Evolutionary conservation across 805 yeast genomes (phyloP).

Genomic region (Nakazawaea wyomingensis): DNA sequence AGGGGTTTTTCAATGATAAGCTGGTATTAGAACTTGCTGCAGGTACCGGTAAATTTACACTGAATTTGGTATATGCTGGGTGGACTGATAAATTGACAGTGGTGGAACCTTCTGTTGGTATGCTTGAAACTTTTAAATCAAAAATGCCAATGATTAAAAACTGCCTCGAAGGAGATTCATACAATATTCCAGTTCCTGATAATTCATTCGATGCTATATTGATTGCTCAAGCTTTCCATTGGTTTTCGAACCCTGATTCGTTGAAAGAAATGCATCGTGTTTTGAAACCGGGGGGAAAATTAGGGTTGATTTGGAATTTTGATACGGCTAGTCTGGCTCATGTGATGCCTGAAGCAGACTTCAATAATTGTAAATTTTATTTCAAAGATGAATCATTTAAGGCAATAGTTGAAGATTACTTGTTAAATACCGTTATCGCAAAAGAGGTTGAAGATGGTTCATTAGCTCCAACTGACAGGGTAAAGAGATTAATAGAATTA

Average conservation of each 20-base stretch:
- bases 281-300: constrained; percentile 41
- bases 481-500: constrained; percentile 8
- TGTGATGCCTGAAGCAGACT: constrained; percentile 11
- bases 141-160: constrained; percentile 39
- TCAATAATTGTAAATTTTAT: constrained; percentile 12
- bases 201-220: constrained; percentile 43
- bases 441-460: constrained; percentile 10
- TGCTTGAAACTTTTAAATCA: constrained; percentile 40
- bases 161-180: constrained; percentile 34
- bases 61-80: constrained; percentile 33
- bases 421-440: constrained; percentile 10
- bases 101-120: constrained; percentile 55
- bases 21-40: constrained; percentile 47
- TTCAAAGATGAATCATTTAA: constrained; percentile 15
- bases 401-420: constrained; percentile 34
- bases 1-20: constrained; percentile 20
- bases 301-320: constrained; percentile 58
- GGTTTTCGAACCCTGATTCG: constrained; percentile 52
- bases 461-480: constrained; percentile 5
- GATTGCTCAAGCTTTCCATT: constrained; percentile 60
- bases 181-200: constrained; percentile 40
- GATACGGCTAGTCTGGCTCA: constrained; percentile 29
- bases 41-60: constrained; percentile 63
- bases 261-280: constrained; percentile 47
- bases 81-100: constrained; percentile 34